phyloP scores from a whole-genome alignment of 148 eudicot genomes.

The Hydrangea macrophylla region DNA sequence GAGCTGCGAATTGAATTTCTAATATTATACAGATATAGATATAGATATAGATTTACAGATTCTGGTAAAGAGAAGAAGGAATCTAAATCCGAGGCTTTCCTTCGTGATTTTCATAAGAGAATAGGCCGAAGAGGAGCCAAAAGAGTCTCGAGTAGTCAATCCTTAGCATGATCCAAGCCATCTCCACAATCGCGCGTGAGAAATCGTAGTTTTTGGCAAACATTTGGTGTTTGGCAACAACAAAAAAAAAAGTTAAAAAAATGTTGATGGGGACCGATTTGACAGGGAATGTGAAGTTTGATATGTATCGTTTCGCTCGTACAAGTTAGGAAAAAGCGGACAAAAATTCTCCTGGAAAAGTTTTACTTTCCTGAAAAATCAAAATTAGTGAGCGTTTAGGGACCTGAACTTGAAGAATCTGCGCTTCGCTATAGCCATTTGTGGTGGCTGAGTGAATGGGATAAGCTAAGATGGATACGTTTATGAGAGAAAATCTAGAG shows the following conservation, averaged over 20 bases:
- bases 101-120: conserved; percentile 59
- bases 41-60: background rate
- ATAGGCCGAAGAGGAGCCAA: conserved; percentile 61
- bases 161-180: conserved; percentile 57
- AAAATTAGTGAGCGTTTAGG: background rate
- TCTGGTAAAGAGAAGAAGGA: background rate
- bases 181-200: conserved; percentile 30
- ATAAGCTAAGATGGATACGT: background rate
- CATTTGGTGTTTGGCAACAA: conserved; percentile 18
- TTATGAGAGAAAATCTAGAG: background rate
- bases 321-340: conserved; percentile 4
- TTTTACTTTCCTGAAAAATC: background rate
- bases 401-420: conserved; percentile 55
- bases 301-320: background rate
- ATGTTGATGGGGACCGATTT: background rate
- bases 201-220: conserved; percentile 20
- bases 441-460: background rate
- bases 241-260: background rate
- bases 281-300: conserved; percentile 10
- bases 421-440: conserved; percentile 38
- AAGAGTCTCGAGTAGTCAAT: conserved; percentile 58
- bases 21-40: background rate
- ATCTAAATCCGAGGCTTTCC: conserved; percentile 47
- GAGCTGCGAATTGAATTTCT: background rate
- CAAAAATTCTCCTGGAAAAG: background rate